A percentile compares a stretch with the other conserved stretches of the same genome.
Conservation (phyloP, 2,329 filamentous ascomycete genomes). For the Orbilia quercus region DNA sequence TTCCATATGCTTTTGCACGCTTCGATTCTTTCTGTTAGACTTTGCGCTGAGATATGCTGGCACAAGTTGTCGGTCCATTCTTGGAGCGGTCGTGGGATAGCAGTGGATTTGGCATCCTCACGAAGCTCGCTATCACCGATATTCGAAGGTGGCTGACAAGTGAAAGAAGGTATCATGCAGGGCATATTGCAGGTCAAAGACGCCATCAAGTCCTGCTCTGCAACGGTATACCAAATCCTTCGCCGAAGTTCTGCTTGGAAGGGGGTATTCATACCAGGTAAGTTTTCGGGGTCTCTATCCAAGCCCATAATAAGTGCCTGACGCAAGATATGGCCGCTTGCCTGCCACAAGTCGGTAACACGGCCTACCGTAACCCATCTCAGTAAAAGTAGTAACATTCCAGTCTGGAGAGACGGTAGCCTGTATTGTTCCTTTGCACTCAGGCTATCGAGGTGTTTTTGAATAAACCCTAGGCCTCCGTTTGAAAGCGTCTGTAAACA, state of each 20-base stretch:
- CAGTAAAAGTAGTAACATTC: not conserved
- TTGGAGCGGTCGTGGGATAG: not conserved
- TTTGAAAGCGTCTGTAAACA: not conserved
- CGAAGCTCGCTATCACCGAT: slow-evolving; percentile 1
- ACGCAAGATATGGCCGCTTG: not conserved
- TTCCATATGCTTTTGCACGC: not conserved
- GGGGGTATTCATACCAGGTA: not conserved
- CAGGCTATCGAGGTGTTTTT: not conserved
- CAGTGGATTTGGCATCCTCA: not conserved
- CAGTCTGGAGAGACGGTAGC: not conserved
- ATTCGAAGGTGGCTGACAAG: not conserved
- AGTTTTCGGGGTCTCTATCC: not conserved
- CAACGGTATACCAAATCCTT: slow-evolving; percentile 12
- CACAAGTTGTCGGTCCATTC: slow-evolving; percentile 7
- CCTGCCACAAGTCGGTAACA: not conserved
- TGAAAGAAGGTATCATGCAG: slow-evolving; percentile 10
- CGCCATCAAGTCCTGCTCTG: slow-evolving; percentile 1
- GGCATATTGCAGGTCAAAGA: slow-evolving; percentile 6
- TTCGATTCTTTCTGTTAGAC: not conserved
- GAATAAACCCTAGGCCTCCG: not conserved
- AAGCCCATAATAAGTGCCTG: slow-evolving; percentile 7
- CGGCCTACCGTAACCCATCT: too few species aligned
- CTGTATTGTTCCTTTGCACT: not conserved
- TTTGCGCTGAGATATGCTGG: not conserved
- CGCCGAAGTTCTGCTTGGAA: not conserved